Base-by-base conservation (phyloP, 495 filamentous ascomycete species). In the Lophiostoma macrostomum region DNA sequence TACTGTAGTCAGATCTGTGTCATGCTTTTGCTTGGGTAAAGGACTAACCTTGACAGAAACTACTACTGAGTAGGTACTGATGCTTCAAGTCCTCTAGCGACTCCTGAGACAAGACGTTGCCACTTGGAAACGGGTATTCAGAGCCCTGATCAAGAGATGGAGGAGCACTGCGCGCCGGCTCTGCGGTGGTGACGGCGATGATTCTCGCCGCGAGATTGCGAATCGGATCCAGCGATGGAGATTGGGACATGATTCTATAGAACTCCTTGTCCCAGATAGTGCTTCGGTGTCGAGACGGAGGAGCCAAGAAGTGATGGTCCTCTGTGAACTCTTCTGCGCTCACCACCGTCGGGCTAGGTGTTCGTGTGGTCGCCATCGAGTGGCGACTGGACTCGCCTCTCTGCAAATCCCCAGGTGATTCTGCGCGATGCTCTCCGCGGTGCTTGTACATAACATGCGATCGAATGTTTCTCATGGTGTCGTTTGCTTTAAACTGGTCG, bases 391-490 rank as follows among this genome's bases (percentile, higher is more conserved):
- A 20, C 28, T 56, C 51, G 14, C 38, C 36, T 22, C 51, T 50
- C 23, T 50, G 35, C 22, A 40, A 37, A 12, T 38, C 37, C 18
- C 35, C 10, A 13, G 50, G 35, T 16, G 57, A 53, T n/a, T 12
- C 34, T 30, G 35, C 43, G 23, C 37, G 35, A 30, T 54, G 57
- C 3, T 55, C 58, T 36, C 46, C 45, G 42, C 58, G 58, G 39
- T 61, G 58, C 29, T 61, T 56, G 58, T 61, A 61, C 58, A 61
- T 61, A 20, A 61, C 58, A 35, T 61, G 58, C 14, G 58, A 61
- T 6, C 58, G 58, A 37, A 61, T 20, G 25, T 61, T 46, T 22
- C 58, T 45, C 58, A 61, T 56, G 0, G 58, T 61, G 5, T 46
- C 22, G 30, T 56, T 52, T 14, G 44, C 44, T 41, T 50, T 56